Base-by-base conservation (phyloP, 495 filamentous ascomycete genomes). In the Aspergillus hancockii region DNA sequence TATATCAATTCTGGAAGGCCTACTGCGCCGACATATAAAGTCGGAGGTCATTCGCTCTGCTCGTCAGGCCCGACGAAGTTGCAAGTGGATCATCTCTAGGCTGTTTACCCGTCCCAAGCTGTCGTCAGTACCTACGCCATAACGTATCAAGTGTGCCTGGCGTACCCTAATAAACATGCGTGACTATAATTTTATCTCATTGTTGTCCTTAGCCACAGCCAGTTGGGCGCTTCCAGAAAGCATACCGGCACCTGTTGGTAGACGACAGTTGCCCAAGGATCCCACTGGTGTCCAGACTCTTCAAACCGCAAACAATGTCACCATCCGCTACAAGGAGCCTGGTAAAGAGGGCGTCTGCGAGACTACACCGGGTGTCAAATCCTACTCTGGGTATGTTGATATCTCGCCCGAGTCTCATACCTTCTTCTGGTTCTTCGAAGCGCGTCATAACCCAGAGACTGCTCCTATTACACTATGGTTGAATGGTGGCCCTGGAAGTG, bases 241-340 rank as follows among this genome's bases (percentile, higher is more conserved):
- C 21, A 23, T 21, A 16, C 54, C 16, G 30, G 54, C 61, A 41
- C 62, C 70, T 49, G 54, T 69, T 22, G 57, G 61, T 67, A 59
- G 62, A 52, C 68, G 77, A 53, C 78, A 81, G 58, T 41, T 81
- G 21, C 78, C 78, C 18, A 69, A 76, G 8, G 74, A 83, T 51
- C 77, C 85, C 10, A 80, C 73, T 1, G 81, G 73, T 14, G 80
- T 88, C 22, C 84, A 78, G 56, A 82, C 82, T 5, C 81, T 87
- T 50, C 78, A 75, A 23, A 84, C 85, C 0, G 82, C 85, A 12
- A 81, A 80, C 52, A 82, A 82, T 54, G 78, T 76, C 56, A 76
- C 74, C 8, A 75, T 76, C 56, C 67, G 74, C 8, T 76, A 76
- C 54, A 76, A 76, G 50, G 74, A 76, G 49, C 76, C 59, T 58